Conservation (phyloP, 768 basidiomycete species). For the Lentinula raphanica region DNA sequence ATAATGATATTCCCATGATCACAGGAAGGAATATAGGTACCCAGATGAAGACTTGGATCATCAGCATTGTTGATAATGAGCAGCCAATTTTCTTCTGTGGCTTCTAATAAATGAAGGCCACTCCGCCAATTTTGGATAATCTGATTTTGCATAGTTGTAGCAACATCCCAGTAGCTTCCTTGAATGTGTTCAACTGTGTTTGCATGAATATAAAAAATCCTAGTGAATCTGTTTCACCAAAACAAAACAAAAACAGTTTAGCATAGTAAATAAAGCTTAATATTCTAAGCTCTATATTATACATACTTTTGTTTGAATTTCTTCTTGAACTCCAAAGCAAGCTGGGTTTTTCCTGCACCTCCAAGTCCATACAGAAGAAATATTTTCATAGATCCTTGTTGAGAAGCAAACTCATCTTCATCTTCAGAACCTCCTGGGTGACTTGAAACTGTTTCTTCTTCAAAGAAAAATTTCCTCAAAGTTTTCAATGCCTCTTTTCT, state of each 20-base stretch:
- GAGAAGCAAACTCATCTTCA: too few species aligned
- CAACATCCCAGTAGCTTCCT: neutral
- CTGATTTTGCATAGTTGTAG: neutral
- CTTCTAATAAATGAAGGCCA: neutral
- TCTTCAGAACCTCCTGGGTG: too few species aligned
- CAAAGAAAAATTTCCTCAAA: neutral
- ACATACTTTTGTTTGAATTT: neutral
- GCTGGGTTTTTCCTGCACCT: conserved; percentile 5
- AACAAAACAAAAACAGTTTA: neutral
- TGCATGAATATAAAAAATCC: neutral
- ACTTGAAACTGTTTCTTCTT: too few species aligned
- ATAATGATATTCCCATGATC: conserved; percentile 9
- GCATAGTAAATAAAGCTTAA: neutral
- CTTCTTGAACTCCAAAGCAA: neutral
- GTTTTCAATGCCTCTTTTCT: neutral
- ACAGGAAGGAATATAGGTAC: neutral
- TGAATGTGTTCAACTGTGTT: neutral
- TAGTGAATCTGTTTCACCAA: too few species aligned
- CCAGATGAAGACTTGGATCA: conserved; percentile 1
- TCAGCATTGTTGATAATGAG: conserved; percentile 10
- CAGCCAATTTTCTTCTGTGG: conserved; percentile 5
- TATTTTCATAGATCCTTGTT: neutral
- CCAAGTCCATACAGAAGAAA: conserved; percentile 1
- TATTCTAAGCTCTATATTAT: too few species aligned
- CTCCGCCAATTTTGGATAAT: neutral